A percentile compares a stretch with the other conserved stretches of the same genome.
Conservation (phyloP, 2,329 filamentous ascomycete species). For the Xylaria digitata region DNA sequence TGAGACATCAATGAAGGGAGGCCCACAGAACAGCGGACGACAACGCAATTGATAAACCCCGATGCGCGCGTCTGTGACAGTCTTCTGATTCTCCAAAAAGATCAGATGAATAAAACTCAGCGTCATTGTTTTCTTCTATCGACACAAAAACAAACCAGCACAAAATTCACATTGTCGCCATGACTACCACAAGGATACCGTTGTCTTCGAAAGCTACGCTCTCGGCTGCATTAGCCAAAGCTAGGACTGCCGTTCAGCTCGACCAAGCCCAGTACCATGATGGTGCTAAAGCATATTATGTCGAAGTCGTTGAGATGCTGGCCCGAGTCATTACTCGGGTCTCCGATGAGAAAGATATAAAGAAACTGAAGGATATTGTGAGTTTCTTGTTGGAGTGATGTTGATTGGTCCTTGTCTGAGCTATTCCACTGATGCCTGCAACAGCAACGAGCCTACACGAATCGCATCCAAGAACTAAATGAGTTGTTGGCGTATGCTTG, state of each 20-base stretch:
- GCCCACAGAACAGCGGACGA: slow-evolving; percentile 6
- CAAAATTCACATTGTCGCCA: background rate
- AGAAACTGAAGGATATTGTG: slow-evolving; percentile 43
- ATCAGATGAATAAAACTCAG: slow-evolving; percentile 2
- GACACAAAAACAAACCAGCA: background rate
- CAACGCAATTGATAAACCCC: slow-evolving; percentile 5
- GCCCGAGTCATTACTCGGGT: slow-evolving; percentile 41
- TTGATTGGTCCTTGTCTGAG: background rate
- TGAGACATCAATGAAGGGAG: slow-evolving; percentile 16
- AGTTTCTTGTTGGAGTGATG: slow-evolving; percentile 23
- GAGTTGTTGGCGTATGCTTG: slow-evolving; percentile 23
- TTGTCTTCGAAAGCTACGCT: slow-evolving; percentile 45
- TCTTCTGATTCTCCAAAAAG: background rate
- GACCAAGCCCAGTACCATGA: slow-evolving; percentile 46
- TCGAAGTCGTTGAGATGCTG: slow-evolving; percentile 43
- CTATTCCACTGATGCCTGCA: slow-evolving; percentile 32
- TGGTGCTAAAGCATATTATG: slow-evolving; percentile 46
- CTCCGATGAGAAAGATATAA: slow-evolving; percentile 38
- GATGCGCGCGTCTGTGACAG: background rate
- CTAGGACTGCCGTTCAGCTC: slow-evolving; percentile 47
- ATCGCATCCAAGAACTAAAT: slow-evolving; percentile 42
- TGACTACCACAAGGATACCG: slow-evolving; percentile 34
- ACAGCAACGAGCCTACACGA: slow-evolving; percentile 42
- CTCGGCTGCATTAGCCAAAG: slow-evolving; percentile 45
- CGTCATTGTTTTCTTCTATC: background rate